phyloP scores from a whole-genome alignment of 2,329 filamentous ascomycete species.

The Colletotrichum caudatum region DNA sequence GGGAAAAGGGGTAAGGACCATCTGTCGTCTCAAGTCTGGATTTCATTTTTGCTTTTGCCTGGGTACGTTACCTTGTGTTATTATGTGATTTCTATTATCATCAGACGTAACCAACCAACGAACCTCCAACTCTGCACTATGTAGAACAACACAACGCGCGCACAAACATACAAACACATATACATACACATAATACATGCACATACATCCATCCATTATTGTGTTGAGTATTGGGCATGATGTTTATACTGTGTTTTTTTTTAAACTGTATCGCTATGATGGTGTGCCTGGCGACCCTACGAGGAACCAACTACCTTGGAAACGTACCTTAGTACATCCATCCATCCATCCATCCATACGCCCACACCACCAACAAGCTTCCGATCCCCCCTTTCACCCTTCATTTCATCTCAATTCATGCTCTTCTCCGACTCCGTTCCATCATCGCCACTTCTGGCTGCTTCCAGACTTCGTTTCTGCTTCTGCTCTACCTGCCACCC shows the following conservation, averaged over 20 bases:
- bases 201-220: not conserved
- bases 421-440: not conserved
- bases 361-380: conserved; percentile 16
- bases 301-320: too few species aligned
- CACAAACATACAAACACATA: conserved; percentile 3
- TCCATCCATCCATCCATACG: not conserved
- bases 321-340: too few species aligned
- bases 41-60: conserved; percentile 13
- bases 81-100: conserved; percentile 22
- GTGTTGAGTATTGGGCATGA: too few species aligned
- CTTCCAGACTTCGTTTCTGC: not conserved
- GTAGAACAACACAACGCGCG: conserved; percentile 14
- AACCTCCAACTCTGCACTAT: conserved; percentile 22
- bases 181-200: not conserved
- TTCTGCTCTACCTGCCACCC: conserved; percentile 2
- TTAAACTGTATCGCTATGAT: too few species aligned
- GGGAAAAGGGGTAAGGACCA: conserved; percentile 1
- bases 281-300: too few species aligned
- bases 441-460: not conserved
- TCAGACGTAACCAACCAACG: conserved; percentile 33
- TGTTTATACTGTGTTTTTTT: too few species aligned
- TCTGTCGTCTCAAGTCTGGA: conserved; percentile 26
- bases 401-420: not conserved
- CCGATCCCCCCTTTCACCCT: not conserved
- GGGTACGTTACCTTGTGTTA: conserved; percentile 25